Percentiles rank a stretch among this genome's conserved stretches.
Evolutionary conservation across 495 filamentous ascomycete species (phyloP).

Genomic region (Copromyces sp.): DNA sequence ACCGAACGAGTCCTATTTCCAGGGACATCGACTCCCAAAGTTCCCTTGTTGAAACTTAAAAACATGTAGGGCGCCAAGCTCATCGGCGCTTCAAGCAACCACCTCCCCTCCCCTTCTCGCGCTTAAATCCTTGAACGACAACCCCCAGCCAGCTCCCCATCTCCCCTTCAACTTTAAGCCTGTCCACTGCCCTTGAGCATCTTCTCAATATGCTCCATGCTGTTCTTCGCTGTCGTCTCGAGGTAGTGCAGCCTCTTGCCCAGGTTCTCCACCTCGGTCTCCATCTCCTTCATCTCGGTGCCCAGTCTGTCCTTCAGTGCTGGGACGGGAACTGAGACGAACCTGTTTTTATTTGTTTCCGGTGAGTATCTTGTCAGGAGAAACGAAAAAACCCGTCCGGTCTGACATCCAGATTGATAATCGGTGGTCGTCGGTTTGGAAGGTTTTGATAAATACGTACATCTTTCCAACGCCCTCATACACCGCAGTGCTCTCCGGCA

Average conservation of each 20-base stretch:
- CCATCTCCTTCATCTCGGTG: conserved; percentile 62
- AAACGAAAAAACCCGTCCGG: too few relatives aligned
- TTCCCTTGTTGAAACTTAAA: not conserved
- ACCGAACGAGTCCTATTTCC: not conserved
- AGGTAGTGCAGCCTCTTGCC: conserved; percentile 90
- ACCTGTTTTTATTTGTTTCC: conserved; percentile 46
- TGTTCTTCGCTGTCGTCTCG: conserved; percentile 91
- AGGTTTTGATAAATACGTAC: conserved; percentile 38
- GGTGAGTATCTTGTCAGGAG: not conserved
- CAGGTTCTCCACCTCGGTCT: conserved; percentile 64
- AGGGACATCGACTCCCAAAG: not conserved
- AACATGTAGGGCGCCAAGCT: not conserved
- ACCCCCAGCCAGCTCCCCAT: not conserved
- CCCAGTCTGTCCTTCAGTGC: conserved; percentile 67
- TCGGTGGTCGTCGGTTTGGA: conserved; percentile 4
- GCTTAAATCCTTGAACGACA: not conserved
- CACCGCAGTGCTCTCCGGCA: conserved; percentile 71
- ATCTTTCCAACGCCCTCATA: conserved; percentile 98
- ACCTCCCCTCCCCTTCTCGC: not conserved
- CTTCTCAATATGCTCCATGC: conserved; percentile 76
- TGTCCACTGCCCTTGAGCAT: conserved; percentile 42
- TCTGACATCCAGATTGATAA: not conserved
- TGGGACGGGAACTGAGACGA: conserved; percentile 63
- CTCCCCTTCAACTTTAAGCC: conserved; percentile 6
- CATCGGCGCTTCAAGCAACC: not conserved